Evolutionary conservation across 2,329 filamentous ascomycete species (phyloP), one percentile per base, ranked within the genome.

Genomic region (Penicillium sp.): DNA sequence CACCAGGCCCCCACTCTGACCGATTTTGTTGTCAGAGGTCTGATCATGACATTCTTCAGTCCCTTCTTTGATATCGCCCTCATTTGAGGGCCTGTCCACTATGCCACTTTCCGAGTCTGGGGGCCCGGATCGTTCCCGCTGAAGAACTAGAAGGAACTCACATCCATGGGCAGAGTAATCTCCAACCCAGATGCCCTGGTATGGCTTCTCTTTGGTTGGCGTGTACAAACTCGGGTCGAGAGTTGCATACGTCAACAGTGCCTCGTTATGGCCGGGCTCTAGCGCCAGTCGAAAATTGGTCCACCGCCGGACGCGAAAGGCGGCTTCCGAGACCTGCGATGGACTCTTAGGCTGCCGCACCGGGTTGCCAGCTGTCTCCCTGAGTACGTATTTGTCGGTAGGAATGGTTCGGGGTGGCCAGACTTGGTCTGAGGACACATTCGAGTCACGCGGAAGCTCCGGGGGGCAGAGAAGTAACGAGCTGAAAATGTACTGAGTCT

Each of bases 111-210:
- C 53, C 21, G 72, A 14, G 10, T 29, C 13, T 56, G n/a, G n/a
- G n/a, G n/a, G n/a, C n/a, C n/a, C n/a, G 71, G 79, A n/a, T 21
- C 7, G 37, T 26, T 84, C 81, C 0, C 81, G 81, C 58, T 98
- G 93, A 52, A 88, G 73, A 31, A 97, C 71, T 9, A 94, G 72
- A 4, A 97, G 59, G 40, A 96, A 95, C 63, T 97, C 91, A 62
- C 85, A 90, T 1, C 90, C 89, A 55, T 97, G 90, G 0, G 80
- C 81, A 17, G 81, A 84, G 57, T 95, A 96, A 61, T 96, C 90
- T 1, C 90, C 90, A 11, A 89, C 84, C 86, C 87, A 97, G 19
- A 98, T 87, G 0, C 91, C 91, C 48, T 88, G 81, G 72, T 83
- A 96, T 0, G 89, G 90, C 60, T 89, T 91, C 39, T 82, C 75